These are phyloP conservation scores for Diplodia seriata DNA, from an alignment of 2,329 filamentous ascomycete species.

Conservation along the genomic window DNA sequence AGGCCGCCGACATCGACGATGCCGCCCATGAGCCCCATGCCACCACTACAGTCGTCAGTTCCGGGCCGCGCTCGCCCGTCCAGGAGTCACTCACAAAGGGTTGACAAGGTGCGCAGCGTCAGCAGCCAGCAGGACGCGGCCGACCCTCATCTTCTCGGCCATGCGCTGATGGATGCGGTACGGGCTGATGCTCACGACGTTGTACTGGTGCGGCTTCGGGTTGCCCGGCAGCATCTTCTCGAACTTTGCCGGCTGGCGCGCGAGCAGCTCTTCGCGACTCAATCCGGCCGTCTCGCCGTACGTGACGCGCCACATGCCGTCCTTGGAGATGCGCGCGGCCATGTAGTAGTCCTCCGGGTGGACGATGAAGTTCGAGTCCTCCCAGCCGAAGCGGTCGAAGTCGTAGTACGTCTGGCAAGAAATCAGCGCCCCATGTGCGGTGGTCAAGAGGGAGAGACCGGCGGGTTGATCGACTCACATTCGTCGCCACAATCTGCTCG, in stretches of 20 bases:
- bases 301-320: conserved; percentile 65
- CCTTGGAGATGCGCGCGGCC: conserved; percentile 62
- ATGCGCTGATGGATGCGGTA: conserved; percentile 66
- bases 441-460: no score
- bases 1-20: conserved; percentile 65
- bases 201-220: conserved; percentile 63
- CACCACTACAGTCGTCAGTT: conserved; percentile 61
- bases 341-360: conserved; percentile 66
- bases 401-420: conserved; percentile 62
- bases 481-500: conserved; percentile 64
- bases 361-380: conserved; percentile 65
- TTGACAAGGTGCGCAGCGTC: conserved; percentile 64
- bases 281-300: conserved; percentile 64
- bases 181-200: conserved; percentile 60
- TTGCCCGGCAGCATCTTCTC: conserved; percentile 62
- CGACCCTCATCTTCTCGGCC: conserved; percentile 60
- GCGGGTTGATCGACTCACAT: no score
- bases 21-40: conserved; percentile 65
- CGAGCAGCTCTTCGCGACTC: conserved; percentile 57
- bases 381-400: conserved; percentile 60
- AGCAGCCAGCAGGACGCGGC: conserved; percentile 61
- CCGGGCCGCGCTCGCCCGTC: conserved; percentile 7
- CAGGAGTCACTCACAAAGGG: conserved; percentile 47
- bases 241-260: conserved; percentile 60
- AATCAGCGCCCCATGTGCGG: no score